A percentile compares a stretch with the other conserved stretches of the same genome.
phyloP scores from a whole-genome alignment of 257 asterid species.

The Salvia rosmarinus region DNA sequence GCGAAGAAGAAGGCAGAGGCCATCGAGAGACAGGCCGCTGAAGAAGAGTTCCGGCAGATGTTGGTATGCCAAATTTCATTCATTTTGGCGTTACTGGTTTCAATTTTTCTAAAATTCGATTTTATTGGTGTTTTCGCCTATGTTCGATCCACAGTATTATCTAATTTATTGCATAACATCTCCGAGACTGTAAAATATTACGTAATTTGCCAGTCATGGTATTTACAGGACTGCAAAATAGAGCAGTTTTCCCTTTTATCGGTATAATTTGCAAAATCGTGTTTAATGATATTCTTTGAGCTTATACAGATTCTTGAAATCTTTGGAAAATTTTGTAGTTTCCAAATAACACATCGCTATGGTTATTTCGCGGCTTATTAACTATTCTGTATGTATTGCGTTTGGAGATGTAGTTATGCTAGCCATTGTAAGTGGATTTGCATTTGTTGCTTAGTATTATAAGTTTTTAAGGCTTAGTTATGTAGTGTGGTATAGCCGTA shows the following conservation, averaged over 20 bases:
- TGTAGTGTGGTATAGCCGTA: slow-evolving; percentile 9
- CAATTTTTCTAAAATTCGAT: background rate
- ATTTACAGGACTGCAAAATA: background rate
- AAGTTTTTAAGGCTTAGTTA: background rate
- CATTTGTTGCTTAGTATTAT: slow-evolving; percentile 4
- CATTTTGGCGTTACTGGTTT: background rate
- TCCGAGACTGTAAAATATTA: background rate
- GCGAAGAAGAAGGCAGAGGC: slow-evolving; percentile 82
- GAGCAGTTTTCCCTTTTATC: background rate
- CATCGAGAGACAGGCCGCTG: slow-evolving; percentile 62
- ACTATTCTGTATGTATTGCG: background rate
- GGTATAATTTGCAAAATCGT: background rate
- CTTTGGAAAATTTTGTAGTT: background rate
- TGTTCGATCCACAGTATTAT: background rate
- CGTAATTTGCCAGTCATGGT: background rate
- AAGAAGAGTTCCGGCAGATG: slow-evolving; percentile 63
- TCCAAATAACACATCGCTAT: background rate
- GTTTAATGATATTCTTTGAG: background rate
- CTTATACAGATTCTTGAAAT: background rate
- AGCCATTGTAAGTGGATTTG: background rate
- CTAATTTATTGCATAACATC: background rate
- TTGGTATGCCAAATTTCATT: slow-evolving; percentile 50
- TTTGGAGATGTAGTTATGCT: background rate
- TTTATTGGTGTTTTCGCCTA: background rate
- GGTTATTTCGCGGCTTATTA: background rate